Evolutionary conservation across 2,329 filamentous ascomycete species (phyloP).

Genomic region (Diaporthe ilicicola): DNA sequence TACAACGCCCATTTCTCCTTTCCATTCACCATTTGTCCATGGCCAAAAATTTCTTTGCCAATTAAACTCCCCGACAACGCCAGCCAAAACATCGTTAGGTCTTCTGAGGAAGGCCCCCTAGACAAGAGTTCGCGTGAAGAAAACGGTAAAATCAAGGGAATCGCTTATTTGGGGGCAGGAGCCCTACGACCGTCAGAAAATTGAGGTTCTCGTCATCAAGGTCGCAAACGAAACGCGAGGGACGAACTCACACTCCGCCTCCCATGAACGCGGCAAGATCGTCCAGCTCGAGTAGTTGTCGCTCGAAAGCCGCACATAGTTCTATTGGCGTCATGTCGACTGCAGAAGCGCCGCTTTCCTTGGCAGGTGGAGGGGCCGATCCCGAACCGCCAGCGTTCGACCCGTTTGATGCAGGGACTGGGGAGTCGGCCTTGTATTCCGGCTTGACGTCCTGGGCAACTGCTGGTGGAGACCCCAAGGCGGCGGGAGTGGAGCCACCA

Average conservation of each 20-base stretch:
- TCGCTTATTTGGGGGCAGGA: conserved; percentile 30
- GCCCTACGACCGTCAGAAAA: conserved; percentile 32
- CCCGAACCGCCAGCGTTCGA: conserved; percentile 37
- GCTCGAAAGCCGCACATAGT: conserved; percentile 66
- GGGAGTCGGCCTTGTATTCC: conserved; percentile 44
- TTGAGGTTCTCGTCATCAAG: conserved; percentile 18
- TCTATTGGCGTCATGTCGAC: conserved; percentile 67
- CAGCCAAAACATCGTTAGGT: not conserved
- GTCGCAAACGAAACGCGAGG: conserved; percentile 21
- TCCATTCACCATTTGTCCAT: not conserved
- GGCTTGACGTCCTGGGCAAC: conserved; percentile 32
- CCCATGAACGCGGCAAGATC: conserved; percentile 71
- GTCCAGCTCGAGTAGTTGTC: conserved; percentile 67
- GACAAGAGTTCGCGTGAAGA: not conserved
- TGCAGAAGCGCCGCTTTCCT: conserved; percentile 35
- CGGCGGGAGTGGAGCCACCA: conserved; percentile 56
- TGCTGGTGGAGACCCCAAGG: conserved; percentile 50
- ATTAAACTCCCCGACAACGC: not conserved
- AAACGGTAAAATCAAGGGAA: conserved; percentile 15
- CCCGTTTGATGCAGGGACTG: conserved; percentile 40
- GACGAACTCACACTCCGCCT: conserved; percentile 59
- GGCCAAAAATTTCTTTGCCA: not conserved
- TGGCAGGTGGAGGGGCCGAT: conserved; percentile 29
- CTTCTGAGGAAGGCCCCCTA: not conserved
- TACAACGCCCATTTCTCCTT: conserved; percentile 8